Conservation (phyloP, 2,329 filamentous ascomycete genomes). For the Hortaea sp. region DNA sequence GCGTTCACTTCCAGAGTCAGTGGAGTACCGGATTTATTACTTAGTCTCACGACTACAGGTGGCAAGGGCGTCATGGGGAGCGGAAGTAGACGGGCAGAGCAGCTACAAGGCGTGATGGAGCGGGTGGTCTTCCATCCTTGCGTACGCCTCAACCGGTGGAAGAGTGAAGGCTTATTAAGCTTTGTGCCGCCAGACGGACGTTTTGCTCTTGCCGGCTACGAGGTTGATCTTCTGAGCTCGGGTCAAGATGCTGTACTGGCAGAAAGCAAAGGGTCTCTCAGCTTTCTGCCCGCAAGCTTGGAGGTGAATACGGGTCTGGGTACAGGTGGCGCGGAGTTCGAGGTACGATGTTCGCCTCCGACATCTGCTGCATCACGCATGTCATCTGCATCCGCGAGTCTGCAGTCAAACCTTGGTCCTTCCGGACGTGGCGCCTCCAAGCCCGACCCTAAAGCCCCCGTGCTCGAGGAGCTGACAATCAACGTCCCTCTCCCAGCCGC, state of each 20-base stretch:
- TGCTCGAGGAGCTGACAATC: constrained; percentile 66
- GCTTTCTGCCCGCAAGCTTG: constrained; percentile 61
- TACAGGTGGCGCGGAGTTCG: constrained; percentile 68
- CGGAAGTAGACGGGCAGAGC: constrained; percentile 18
- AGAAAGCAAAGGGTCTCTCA: constrained; percentile 8
- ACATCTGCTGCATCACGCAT: constrained; percentile 14
- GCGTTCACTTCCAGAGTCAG: constrained; percentile 94
- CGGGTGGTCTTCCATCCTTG: constrained; percentile 94
- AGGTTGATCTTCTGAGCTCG: constrained; percentile 74
- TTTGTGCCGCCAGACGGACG: constrained; percentile 92
- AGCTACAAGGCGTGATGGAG: constrained; percentile 51
- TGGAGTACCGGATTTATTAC: constrained; percentile 78
- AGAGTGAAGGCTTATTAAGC: constrained; percentile 79
- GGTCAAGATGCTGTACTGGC: constrained; percentile 37
- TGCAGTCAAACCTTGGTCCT: constrained; percentile 18
- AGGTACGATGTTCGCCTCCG: constrained; percentile 67
- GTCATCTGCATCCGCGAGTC: constrained; percentile 15
- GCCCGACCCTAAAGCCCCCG: constrained; percentile 24
- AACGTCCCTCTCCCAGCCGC: constrained; percentile 67
- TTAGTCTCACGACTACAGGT: constrained; percentile 70
- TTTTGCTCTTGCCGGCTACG: constrained; percentile 88
- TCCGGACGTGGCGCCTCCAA: constrained; percentile 3
- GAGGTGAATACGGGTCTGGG: constrained; percentile 78
- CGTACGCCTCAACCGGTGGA: constrained; percentile 82
- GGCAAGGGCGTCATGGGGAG: constrained; percentile 62